A percentile compares a stretch with the other conserved stretches of the same genome.
These are phyloP conservation scores for Aspergillus viridinutans DNA, from an alignment of 2,329 filamentous ascomycete genomes.

Conservation along the genomic window DNA sequence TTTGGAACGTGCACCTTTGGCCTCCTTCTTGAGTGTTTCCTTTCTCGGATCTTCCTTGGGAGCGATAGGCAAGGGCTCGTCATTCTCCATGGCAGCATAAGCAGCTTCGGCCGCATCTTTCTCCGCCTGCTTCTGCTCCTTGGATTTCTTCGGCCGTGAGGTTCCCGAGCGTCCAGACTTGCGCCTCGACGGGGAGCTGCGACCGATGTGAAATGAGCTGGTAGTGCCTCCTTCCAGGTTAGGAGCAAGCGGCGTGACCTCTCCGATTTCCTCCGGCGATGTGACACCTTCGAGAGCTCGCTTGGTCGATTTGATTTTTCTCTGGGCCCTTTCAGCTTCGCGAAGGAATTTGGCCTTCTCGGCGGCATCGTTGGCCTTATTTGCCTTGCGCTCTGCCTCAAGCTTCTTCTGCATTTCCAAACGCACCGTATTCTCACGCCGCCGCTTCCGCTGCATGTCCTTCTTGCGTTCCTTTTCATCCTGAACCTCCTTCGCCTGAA, in stretches of 20 bases:
- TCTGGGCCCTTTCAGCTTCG: slow-evolving; percentile 83
- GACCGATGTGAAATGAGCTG: slow-evolving; percentile 72
- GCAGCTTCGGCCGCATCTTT: slow-evolving; percentile 79
- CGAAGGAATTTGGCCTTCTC: slow-evolving; percentile 76
- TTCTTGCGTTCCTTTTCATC: slow-evolving; percentile 99
- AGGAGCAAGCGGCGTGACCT: slow-evolving; percentile 68
- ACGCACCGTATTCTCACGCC: slow-evolving; percentile 89
- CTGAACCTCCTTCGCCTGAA: slow-evolving; percentile 82
- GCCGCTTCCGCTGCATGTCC: slow-evolving; percentile 96
- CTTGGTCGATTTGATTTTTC: slow-evolving; percentile 89
- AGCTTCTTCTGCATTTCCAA: slow-evolving; percentile 82
- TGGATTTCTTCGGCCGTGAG: slow-evolving; percentile 79
- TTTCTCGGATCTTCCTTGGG: slow-evolving; percentile 54
- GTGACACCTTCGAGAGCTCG: slow-evolving; percentile 81
- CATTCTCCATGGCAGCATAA: slow-evolving; percentile 62
- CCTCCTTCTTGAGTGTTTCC: slow-evolving; percentile 42
- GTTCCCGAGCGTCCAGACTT: slow-evolving; percentile 51
- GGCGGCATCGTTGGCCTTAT: slow-evolving; percentile 73
- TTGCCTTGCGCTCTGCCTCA: slow-evolving; percentile 71
- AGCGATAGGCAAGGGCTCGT: slow-evolving; percentile 47
- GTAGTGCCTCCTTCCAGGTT: slow-evolving; percentile 82
- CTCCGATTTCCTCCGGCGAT: slow-evolving; percentile 65
- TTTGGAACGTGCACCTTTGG: slow-evolving; percentile 37
- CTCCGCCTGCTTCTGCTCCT: slow-evolving; percentile 64
- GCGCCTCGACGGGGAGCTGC: slow-evolving; percentile 50